These are phyloP conservation scores for Malbranchea zuffiana DNA, from an alignment of 2,329 filamentous ascomycete genomes.

Conservation along the genomic window DNA sequence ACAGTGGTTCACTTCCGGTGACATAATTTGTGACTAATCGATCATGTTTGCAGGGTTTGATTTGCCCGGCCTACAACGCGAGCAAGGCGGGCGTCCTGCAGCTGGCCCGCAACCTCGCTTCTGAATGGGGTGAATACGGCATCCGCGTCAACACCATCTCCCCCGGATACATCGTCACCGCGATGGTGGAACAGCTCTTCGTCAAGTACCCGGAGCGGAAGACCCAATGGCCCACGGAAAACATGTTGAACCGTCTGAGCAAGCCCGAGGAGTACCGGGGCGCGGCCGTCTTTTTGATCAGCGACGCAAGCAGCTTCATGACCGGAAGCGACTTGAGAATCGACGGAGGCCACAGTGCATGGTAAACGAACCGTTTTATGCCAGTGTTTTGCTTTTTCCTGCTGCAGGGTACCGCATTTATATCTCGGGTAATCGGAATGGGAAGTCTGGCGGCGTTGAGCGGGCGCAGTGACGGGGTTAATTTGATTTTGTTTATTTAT, in stretches of 20 bases:
- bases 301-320: constrained; percentile 45
- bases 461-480: too few relatives aligned
- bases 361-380: too few relatives aligned
- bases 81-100: constrained; percentile 41
- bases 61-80: constrained; percentile 40
- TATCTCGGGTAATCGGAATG: too few relatives aligned
- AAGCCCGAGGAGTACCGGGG: constrained; percentile 58
- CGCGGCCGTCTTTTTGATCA: constrained; percentile 38
- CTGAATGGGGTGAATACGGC: constrained; percentile 39
- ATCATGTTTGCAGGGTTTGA: constrained; percentile 30
- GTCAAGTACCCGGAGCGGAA: constrained; percentile 65
- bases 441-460: too few relatives aligned
- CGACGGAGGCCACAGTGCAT: constrained; percentile 45
- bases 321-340: constrained; percentile 45
- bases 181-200: constrained; percentile 37
- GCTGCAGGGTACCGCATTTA: too few relatives aligned
- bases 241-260: constrained; percentile 67
- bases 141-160: constrained; percentile 42
- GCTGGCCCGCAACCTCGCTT: constrained; percentile 37
- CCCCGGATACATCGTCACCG: constrained; percentile 38
- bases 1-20: neutral
- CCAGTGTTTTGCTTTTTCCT: too few relatives aligned
- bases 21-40: neutral
- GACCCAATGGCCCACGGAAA: constrained; percentile 68
- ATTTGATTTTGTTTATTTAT: too few relatives aligned